Evolutionary conservation across 2,329 filamentous ascomycete genomes (phyloP), one percentile per base, ranked within the genome.

Genomic region (Venturia pyrina): DNA sequence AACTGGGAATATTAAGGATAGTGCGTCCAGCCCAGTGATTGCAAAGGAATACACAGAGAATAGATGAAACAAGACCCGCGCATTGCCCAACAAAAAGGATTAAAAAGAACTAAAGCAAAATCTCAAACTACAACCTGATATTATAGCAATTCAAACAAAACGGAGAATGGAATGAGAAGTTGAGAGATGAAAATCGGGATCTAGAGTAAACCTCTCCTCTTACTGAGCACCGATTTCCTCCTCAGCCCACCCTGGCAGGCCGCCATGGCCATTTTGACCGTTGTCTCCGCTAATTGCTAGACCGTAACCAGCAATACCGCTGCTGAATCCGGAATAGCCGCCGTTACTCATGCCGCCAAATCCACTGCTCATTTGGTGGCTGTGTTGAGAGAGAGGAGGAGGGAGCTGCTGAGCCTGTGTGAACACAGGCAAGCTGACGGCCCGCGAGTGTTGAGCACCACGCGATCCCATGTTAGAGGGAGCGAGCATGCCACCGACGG

Each of bases 351-450:
- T 80, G 71, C 84, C 83, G 13, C 81, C 83, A 70, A 86, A 86
- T 66, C 82, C 84, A 69, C 76, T 75, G 59, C 78, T 77, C 66
- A 72, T 72, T 66, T 76, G 74, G 2, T 72, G 71, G 19, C 70
- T 72, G n/a, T 64, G 60, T 68, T 77, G 75, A 37, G 65, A 56
- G 17, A 72, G 73, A 44, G 74, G 76, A 65, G 75, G 74, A 53
- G 74, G 70, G 1, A 75, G 72, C 69, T 78, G 75, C 15, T 81
- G 78, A 57, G 84, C 83, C 69, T 87, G 83, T 1, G 83, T 85
- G 74, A 88, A 88, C 6, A 85, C 86, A 0, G 95, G 95, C 72
- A 99, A 80, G 75, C 92, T 96, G 67, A 97, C 91, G 43, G 95
- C 92, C 46, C 95, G 88, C 73, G 86, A 93, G 73, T 89, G 87